A percentile compares a stretch with the other conserved stretches of the same genome.
Evolutionary conservation across 441 rosid genomes (phyloP).

Genomic region (Pelargonium fulgidum): DNA sequence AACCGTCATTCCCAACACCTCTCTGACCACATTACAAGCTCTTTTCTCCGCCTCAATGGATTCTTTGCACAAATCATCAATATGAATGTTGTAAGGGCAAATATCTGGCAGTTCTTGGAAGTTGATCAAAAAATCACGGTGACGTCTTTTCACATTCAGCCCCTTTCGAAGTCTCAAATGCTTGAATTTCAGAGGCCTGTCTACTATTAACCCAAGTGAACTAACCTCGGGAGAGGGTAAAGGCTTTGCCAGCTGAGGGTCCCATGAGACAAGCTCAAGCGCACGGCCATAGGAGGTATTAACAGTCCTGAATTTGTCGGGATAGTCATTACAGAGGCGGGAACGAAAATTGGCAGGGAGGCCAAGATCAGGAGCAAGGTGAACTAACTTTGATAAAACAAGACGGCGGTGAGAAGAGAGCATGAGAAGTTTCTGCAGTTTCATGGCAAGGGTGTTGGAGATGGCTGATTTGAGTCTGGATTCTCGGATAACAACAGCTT

Average conservation of each 20-base stretch:
- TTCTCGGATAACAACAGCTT: conserved; percentile 50
- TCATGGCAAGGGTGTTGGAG: conserved; percentile 48
- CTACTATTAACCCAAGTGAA: conserved; percentile 50
- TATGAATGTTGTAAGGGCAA: conserved; percentile 57
- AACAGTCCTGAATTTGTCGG: conserved; percentile 59
- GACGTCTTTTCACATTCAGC: conserved; percentile 59
- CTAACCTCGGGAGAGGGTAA: conserved; percentile 31
- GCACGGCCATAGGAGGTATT: conserved; percentile 79
- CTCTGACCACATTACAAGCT: conserved; percentile 67
- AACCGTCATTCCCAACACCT: conserved; percentile 58
- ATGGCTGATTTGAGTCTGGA: conserved; percentile 43
- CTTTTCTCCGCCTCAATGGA: conserved; percentile 74
- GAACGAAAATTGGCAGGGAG: conserved; percentile 80
- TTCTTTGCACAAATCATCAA: conserved; percentile 40
- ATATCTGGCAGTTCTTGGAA: conserved; percentile 55
- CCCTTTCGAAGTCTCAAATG: conserved; percentile 66
- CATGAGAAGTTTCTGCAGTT: conserved; percentile 89
- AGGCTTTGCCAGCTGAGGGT: conserved; percentile 45
- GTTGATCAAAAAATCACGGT: conserved; percentile 51
- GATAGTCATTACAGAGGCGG: conserved; percentile 71
- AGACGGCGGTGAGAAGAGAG: conserved; percentile 62
- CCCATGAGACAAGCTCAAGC: conserved; percentile 77
- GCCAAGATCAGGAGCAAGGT: conserved; percentile 78
- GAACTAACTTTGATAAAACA: conserved; percentile 70
- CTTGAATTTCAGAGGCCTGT: conserved; percentile 77